Conservation (phyloP, 495 filamentous ascomycete genomes). For the Aspergillus cavernicola region DNA sequence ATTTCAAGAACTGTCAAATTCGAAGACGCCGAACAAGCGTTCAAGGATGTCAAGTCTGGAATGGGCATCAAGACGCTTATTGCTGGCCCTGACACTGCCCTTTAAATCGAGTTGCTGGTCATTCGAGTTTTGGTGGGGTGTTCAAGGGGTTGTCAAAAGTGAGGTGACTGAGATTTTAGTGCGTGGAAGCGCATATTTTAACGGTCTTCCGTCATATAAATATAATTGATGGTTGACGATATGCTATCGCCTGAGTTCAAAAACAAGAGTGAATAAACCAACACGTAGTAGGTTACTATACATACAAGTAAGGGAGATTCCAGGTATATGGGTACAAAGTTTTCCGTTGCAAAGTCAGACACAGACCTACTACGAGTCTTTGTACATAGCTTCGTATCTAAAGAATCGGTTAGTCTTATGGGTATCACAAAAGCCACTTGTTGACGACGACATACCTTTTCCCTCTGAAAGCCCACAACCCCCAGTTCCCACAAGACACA, state of each 20-base stretch:
- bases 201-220: too few relatives aligned
- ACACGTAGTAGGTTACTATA: neutral
- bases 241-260: neutral
- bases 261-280: neutral
- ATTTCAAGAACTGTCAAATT: conserved; percentile 53
- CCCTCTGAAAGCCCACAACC: conserved; percentile 91
- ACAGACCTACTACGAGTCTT: conserved; percentile 7
- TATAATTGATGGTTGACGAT: neutral
- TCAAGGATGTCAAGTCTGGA: conserved; percentile 43
- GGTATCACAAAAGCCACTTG: too few relatives aligned
- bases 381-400: conserved; percentile 43
- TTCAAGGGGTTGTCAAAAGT: neutral
- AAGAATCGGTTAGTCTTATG: too few relatives aligned
- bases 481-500: conserved; percentile 94
- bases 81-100: conserved; percentile 27
- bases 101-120: neutral
- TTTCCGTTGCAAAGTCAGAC: neutral
- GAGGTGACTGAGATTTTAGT: neutral
- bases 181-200: too few relatives aligned
- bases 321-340: neutral
- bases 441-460: conserved; percentile 71
- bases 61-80: conserved; percentile 49
- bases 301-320: neutral
- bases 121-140: neutral
- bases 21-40: conserved; percentile 50